Base-by-base conservation (phyloP, 352 stramenopile species). In the Globisporangium lucens region DNA sequence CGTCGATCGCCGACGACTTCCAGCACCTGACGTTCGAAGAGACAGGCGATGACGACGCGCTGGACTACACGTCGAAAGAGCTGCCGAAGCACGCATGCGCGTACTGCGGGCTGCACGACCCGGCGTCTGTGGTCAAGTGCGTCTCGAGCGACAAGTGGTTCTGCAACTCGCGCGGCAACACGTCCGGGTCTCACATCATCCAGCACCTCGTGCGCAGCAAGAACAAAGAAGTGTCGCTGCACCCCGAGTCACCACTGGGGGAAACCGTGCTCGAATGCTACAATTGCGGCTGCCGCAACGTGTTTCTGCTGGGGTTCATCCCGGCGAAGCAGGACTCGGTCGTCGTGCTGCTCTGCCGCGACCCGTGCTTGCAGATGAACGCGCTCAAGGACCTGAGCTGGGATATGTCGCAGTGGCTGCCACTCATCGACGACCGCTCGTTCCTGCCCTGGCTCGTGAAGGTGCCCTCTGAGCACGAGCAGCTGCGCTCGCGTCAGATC, bases 221-320 rank as follows among this genome's bases (percentile, higher is more conserved):
- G 78, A 93, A 96, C 76, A 93, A 94, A 62, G 87, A 94, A 71
- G 89, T 97, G 24, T 82, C 82, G 52, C 73, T 97, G 60, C 97
- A 99, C 74, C 96, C 97, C 0, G 93, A 99, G 72, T 98, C 90
- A 46, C 97, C 97, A 15, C 78, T 99, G 38, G 97, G 97, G 20
- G 97, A 99, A 71, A 99, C 97, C 0, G 85, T 98, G 41, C 77
- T 99, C 41, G 97, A 99, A 83, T 99, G 98, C 83, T 99, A 99
- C 89, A 99, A 99, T 85, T 99, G 98, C 72, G 95, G 94, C 57
- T 97, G 89, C 64, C 94, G 96, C 65, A 99, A 99, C 78, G 94
- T 97, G 8, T 99, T 99, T 72, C 77, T 99, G 51, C 77, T 99
- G 53, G 98, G 98, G 29, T 99, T 99, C 74, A 98, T 99, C 60